phyloP scores from a whole-genome alignment of 2,329 filamentous ascomycete species.

The Diaporthe velutina region DNA sequence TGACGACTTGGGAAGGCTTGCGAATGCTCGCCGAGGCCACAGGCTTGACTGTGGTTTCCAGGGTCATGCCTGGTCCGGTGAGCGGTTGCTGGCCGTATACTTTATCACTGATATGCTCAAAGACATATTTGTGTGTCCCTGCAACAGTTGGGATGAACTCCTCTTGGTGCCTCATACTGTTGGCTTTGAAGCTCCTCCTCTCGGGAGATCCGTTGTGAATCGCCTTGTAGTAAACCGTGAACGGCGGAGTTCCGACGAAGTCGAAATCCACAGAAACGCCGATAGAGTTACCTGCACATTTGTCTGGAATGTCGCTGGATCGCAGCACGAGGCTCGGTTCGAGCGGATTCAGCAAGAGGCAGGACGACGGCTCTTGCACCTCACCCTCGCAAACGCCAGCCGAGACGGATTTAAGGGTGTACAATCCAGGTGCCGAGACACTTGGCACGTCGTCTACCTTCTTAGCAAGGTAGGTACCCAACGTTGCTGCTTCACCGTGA shows the following conservation, averaged over 20 bases:
- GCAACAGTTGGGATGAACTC: conserved; percentile 85
- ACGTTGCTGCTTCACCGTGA: conserved; percentile 70
- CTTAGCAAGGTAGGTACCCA: conserved; percentile 72
- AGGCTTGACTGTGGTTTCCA: conserved; percentile 94
- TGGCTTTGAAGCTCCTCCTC: conserved; percentile 68
- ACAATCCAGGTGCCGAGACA: conserved; percentile 85
- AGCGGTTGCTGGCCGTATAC: conserved; percentile 81
- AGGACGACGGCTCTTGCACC: conserved; percentile 93
- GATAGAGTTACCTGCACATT: conserved; percentile 93
- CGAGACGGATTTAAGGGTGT: conserved; percentile 83
- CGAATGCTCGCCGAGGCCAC: conserved; percentile 84
- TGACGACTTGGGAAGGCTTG: conserved; percentile 65
- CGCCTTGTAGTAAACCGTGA: conserved; percentile 83
- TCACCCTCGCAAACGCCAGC: conserved; percentile 89
- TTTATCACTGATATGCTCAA: conserved; percentile 83
- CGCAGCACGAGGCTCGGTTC: conserved; percentile 83
- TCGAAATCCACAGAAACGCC: conserved; percentile 91
- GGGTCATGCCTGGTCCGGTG: conserved; percentile 69
- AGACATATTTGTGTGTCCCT: conserved; percentile 88
- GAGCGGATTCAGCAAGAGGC: conserved; percentile 89
- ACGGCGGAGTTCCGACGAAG: conserved; percentile 92
- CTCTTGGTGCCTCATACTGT: conserved; percentile 84
- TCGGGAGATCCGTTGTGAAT: conserved; percentile 71
- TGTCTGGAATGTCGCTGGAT: conserved; percentile 88
- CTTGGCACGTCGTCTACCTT: conserved; percentile 72